phyloP scores from a whole-genome alignment of 2,329 filamentous ascomycete species.

The Stagonosporopsis chrysanthemi region DNA sequence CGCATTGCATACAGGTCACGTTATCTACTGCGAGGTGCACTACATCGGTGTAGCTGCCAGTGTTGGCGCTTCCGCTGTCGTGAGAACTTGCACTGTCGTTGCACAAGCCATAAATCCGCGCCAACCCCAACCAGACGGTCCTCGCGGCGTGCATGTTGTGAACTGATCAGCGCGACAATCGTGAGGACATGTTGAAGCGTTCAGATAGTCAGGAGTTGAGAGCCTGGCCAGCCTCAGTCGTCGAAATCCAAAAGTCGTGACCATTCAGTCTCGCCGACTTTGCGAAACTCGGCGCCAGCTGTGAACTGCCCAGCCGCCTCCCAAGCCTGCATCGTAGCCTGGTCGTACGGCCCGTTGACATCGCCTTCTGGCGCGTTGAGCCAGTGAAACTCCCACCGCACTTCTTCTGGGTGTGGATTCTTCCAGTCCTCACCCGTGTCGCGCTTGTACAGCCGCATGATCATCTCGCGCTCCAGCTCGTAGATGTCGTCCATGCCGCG shows the following conservation, averaged over 20 bases:
- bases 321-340: slow-evolving; percentile 87
- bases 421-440: slow-evolving; percentile 90
- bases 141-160: neutral
- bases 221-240: slow-evolving; percentile 4
- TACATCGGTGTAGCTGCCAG: slow-evolving; percentile 14
- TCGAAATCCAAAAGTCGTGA: slow-evolving; percentile 49
- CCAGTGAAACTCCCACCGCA: slow-evolving; percentile 92
- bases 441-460: slow-evolving; percentile 81
- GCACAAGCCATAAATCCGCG: slow-evolving; percentile 12
- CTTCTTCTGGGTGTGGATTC: slow-evolving; percentile 54
- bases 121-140: neutral
- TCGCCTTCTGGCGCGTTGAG: slow-evolving; percentile 82
- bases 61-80: slow-evolving; percentile 17
- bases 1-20: slow-evolving; percentile 43
- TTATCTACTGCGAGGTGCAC: slow-evolving; percentile 26
- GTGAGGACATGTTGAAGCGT: slow-evolving; percentile 1
- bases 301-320: slow-evolving; percentile 91
- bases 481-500: slow-evolving; percentile 91
- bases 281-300: slow-evolving; percentile 73
- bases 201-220: neutral
- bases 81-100: slow-evolving; percentile 10
- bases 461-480: slow-evolving; percentile 81
- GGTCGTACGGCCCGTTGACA: slow-evolving; percentile 87
- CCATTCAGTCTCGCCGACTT: slow-evolving; percentile 54
- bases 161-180: neutral